Base-by-base conservation (phyloP, 768 basidiomycete genomes). In the Mycena venus region DNA sequence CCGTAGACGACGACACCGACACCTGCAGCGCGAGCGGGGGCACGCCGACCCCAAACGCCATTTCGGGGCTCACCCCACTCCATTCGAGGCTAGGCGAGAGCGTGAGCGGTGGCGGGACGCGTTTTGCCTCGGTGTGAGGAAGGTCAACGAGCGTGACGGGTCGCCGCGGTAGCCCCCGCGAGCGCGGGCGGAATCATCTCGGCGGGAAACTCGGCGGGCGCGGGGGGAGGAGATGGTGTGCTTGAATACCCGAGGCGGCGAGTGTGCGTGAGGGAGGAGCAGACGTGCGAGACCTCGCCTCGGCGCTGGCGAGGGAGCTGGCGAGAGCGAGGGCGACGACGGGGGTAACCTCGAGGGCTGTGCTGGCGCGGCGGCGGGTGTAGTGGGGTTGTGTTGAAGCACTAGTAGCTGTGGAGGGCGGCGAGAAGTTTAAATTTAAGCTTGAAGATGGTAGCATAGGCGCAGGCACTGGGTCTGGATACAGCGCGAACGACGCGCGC, bases 271-370 rank as follows among this genome's bases (percentile, higher is more conserved):
- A 12, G 61, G 49, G 29, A 59, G 75, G 3, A 69, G 63, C 0
- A 75, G 67, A 17, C 75, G 75, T 31, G 75, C 75, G 65, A 75
- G 75, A 15, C 66, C 61, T 23, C 58, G 56, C 23, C 74, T 58
- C 7, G 36, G 36, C 8, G 23, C 23, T 15, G 9, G 59, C 6
- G 60, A 14, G 29, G 61, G 27, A 27, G 38, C 17, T 27, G 32
- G 58, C 56, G 23, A 8, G 23, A 51, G 56, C 19, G 49, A 9
- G 9, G 51, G 32, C n/a, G 65, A 25, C 11, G 40, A 23, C 1
- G 42, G n/a, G n/a, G n/a, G n/a, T n/a, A n/a, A n/a, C n/a, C n/a
- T n/a, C 42, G 25, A 51, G 34, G 23, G 61, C 25, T 4, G 73
- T 64, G 38, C 59, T 62, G 9, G 73, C 62, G 51, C 60, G 60